phyloP scores from a whole-genome alignment of 2,329 filamentous ascomycete genomes.

The Apiospora hydei region DNA sequence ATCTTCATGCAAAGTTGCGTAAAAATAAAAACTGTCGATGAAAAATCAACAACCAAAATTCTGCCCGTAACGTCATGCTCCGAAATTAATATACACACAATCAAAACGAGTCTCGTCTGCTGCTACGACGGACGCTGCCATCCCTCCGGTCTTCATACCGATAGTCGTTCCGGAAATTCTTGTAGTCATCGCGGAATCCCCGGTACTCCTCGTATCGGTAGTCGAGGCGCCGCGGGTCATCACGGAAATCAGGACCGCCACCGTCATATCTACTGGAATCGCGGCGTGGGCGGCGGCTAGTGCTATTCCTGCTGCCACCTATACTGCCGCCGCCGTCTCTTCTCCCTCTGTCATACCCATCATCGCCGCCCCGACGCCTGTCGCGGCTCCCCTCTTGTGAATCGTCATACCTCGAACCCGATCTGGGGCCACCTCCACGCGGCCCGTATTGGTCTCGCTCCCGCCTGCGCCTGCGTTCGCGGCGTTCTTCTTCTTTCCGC shows the following conservation, averaged over 20 bases:
- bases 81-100: neutral
- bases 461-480: constrained; percentile 32
- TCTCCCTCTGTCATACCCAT: neutral
- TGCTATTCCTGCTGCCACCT: neutral
- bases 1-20: too few relatives aligned
- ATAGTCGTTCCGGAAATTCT: constrained; percentile 28
- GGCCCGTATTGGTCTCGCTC: constrained; percentile 28
- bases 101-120: constrained; percentile 38
- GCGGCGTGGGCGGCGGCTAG: constrained; percentile 20
- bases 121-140: constrained; percentile 29
- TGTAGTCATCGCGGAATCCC: constrained; percentile 31
- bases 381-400: neutral
- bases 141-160: constrained; percentile 31
- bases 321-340: neutral
- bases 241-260: neutral
- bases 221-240: constrained; percentile 23
- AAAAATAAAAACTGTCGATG: too few relatives aligned
- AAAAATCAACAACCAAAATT: neutral
- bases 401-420: constrained; percentile 9
- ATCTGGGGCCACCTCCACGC: constrained; percentile 18
- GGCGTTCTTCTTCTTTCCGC: constrained; percentile 33
- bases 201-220: constrained; percentile 25
- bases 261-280: constrained; percentile 14
- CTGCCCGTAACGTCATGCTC: neutral
- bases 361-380: neutral